Evolutionary conservation across 768 basidiomycete genomes (phyloP), one percentile per base, ranked within the genome.

Genomic region (Leccinum broughii): DNA sequence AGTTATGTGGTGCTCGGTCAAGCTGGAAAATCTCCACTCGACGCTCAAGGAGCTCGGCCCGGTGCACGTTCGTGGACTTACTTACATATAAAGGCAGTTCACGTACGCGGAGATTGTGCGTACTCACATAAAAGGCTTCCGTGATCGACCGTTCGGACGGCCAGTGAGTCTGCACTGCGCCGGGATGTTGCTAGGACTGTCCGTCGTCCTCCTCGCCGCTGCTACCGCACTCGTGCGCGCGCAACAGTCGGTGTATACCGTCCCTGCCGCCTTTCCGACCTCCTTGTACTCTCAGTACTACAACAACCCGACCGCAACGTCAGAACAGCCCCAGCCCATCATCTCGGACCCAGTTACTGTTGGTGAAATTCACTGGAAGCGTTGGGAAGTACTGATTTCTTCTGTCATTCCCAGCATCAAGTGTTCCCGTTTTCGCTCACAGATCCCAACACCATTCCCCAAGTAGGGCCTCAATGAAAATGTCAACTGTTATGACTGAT

Each of bases 321-420:
- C 82, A 13, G 83, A 80, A 1, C 90, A 92, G 68, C 85, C 85
- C 4, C 90, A 92, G 72, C 90, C 89, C n/a, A 80, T 90, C 60
- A 81, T 92, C 39, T 83, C 88, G 14, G 89, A 92, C 68, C 86
- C 88, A 9, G 82, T 90, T 34, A 80, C 81, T 28, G 89, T 89
- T 54, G 54, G 73, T 57, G 6, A 7, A 37, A 6, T 54, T 9
- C 53, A 9, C 20, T n/a, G 37, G 13, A 35, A 17, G 55, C 58
- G 61, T 67, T 10, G 20, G 46, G 0, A 13, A 6, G 6, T 24
- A 22, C 28, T 60, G 20, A 65, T 41, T 22, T n/a, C 55, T 50
- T 54, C 24, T 26, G 13, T 48, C 50, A 53, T 62, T 59, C 56
- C 56, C 60, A 89, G 87, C 81, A 86, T 68, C 64, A 79, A 65